Evolutionary conservation across 176 grass and related monocot species (phyloP).

Genomic region (Hordeum vulgare): MorexV3_pseudomolecules_assembly NC_058521.1:451879736-451880235

Average conservation of each 20-base stretch:
- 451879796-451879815: background rate
- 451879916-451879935: background rate
- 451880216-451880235: background rate
- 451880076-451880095: no score
- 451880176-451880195: no score
- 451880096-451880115: no score
- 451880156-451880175: no score
- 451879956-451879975: background rate
- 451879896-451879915: background rate
- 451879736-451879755: background rate
- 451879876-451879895: background rate
- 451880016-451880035: background rate
- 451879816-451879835: conserved; percentile 19
- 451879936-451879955: background rate
- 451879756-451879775: conserved; percentile 18
- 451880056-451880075: conserved; percentile 15
- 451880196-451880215: background rate
- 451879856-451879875: background rate
- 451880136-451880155: background rate
- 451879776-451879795: conserved; percentile 15
- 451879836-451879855: conserved; percentile 12
- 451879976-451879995: no score
- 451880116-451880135: no score
- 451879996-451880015: background rate
- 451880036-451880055: conserved; percentile 6